Conservation (phyloP, 176 grass and related monocot species). For the Olyra latifolia region DNA sequence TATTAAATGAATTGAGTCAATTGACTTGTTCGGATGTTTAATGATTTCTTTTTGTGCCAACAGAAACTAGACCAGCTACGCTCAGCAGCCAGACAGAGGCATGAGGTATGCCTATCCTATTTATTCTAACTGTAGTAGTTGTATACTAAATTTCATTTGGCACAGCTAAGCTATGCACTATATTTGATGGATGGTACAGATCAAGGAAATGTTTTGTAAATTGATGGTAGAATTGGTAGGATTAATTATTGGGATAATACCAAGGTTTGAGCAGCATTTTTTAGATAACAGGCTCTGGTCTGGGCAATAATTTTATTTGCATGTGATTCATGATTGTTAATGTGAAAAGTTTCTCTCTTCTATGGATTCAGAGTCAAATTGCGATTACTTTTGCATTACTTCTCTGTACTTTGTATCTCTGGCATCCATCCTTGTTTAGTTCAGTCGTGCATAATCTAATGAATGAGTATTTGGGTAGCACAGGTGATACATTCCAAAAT, state of each 20-base stretch:
- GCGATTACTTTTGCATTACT: not conserved
- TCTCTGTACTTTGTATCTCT: conserved; percentile 11
- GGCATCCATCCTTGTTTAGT: not conserved
- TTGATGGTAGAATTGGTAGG: not conserved
- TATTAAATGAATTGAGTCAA: conserved; percentile 16
- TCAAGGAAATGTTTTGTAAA: not conserved
- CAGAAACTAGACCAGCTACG: conserved; percentile 76
- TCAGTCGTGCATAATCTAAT: not conserved
- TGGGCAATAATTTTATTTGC: not conserved
- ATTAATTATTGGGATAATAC: not conserved
- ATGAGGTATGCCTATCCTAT: conserved; percentile 55
- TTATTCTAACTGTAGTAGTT: conserved; percentile 2
- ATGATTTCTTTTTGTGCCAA: conserved; percentile 22
- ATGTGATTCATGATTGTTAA: not conserved
- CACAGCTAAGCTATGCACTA: not conserved
- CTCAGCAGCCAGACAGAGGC: conserved; percentile 55
- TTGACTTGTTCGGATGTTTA: conserved; percentile 18
- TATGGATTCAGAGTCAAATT: not conserved
- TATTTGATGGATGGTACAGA: not conserved
- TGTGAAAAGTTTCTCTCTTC: not conserved
- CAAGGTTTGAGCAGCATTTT: not conserved
- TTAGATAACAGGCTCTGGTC: not conserved
- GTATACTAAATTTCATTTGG: not conserved
- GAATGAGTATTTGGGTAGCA: not conserved
- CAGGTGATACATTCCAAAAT: not conserved